Percentiles rank a stretch among this genome's conserved stretches.
Evolutionary conservation across 148 eudicot genomes (phyloP).

Genomic region (Chenopodium suecicum): DNA sequence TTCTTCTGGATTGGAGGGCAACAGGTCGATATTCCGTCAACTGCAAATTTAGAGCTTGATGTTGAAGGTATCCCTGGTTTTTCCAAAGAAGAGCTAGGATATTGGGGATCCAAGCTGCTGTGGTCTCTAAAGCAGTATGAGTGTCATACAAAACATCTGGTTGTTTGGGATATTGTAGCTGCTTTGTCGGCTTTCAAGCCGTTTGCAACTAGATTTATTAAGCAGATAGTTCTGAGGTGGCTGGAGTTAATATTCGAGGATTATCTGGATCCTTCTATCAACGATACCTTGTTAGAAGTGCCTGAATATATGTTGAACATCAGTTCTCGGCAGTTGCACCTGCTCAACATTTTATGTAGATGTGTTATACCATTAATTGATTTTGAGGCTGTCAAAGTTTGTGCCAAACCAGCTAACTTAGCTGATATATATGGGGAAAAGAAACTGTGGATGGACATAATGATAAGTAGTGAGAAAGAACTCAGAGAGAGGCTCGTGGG

Average conservation of each 20-base stretch:
- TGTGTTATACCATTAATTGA: conserved; percentile 45
- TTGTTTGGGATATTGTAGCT: conserved; percentile 72
- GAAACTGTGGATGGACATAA: conserved; percentile 55
- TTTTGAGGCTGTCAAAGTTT: conserved; percentile 32
- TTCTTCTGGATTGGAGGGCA: conserved; percentile 97
- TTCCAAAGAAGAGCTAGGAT: conserved; percentile 48
- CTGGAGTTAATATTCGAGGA: conserved; percentile 34
- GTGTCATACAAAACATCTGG: conserved; percentile 48
- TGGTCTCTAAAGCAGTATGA: conserved; percentile 54
- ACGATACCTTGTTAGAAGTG: conserved; percentile 33
- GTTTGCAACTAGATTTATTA: conserved; percentile 42
- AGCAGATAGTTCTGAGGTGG: conserved; percentile 55
- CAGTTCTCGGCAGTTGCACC: conserved; percentile 63
- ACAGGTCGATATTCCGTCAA: conserved; percentile 33
- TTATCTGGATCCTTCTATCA: conserved; percentile 27
- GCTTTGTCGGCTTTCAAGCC: conserved; percentile 71
- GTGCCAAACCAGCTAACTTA: conserved; percentile 26
- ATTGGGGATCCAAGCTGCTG: conserved; percentile 48
- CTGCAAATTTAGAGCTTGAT: conserved; percentile 31
- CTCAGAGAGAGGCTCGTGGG: conserved; percentile 75
- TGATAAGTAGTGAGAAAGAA: conserved; percentile 56
- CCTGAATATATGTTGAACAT: conserved; percentile 40
- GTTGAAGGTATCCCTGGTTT: conserved; percentile 46
- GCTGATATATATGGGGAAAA: conserved; percentile 32
- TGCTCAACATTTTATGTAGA: conserved; percentile 67